Conservation (phyloP, 331 rosid genomes). For the Cydonia oblonga region DNA sequence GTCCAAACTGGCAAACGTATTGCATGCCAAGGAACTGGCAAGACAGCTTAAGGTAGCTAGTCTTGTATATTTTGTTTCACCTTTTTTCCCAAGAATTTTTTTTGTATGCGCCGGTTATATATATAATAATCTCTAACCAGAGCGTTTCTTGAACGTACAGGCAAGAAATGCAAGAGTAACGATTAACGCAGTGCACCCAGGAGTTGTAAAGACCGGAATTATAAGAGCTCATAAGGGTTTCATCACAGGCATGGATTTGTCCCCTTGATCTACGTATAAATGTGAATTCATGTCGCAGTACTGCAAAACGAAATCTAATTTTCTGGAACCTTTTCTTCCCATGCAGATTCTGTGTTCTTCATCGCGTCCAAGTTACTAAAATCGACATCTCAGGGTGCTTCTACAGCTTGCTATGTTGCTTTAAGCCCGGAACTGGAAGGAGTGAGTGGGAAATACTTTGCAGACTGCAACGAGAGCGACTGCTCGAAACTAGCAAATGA, state of each 20-base stretch:
- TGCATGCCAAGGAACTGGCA: constrained; percentile 76
- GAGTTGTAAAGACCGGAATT: constrained; percentile 90
- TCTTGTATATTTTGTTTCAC: too few species aligned
- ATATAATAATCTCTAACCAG: background rate
- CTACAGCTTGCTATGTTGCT: constrained; percentile 85
- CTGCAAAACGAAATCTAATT: background rate
- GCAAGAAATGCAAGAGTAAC: constrained; percentile 82
- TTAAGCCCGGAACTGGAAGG: constrained; percentile 58
- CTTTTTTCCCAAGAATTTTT: background rate
- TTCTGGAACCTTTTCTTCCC: background rate
- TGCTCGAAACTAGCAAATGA: constrained; percentile 75
- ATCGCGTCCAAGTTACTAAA: constrained; percentile 85
- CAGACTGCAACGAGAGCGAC: constrained; percentile 70
- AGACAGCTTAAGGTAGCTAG: constrained; percentile 61
- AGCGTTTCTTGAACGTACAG: constrained; percentile 16
- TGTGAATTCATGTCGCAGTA: background rate
- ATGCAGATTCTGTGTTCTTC: constrained; percentile 82
- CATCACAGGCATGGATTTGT: constrained; percentile 45
- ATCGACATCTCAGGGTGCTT: constrained; percentile 84
- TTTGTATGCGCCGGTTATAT: background rate
- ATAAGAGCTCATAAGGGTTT: constrained; percentile 85
- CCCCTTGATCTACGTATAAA: background rate
- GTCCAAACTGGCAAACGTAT: constrained; percentile 74
- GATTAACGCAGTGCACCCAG: constrained; percentile 84
- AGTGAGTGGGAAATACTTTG: constrained; percentile 64